These are phyloP conservation scores for Rosa persica DNA, from an alignment of 306 rosid species.

Conservation along the genomic window DNA sequence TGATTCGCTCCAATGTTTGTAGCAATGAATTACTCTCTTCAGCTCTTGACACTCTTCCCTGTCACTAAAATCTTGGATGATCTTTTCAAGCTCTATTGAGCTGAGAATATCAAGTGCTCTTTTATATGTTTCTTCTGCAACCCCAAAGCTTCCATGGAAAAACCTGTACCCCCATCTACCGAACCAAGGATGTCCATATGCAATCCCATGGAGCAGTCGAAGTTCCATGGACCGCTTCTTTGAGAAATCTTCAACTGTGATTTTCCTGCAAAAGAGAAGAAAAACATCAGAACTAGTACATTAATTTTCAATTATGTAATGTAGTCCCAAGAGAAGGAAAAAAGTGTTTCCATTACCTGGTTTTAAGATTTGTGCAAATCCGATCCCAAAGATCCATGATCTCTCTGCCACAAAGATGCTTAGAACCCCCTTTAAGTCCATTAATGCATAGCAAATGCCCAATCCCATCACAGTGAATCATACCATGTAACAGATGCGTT, in stretches of 20 bases:
- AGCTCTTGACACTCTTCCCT: slow-evolving; percentile 39
- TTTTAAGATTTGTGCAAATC: slow-evolving; percentile 57
- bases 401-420: slow-evolving; percentile 64
- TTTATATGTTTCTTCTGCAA: slow-evolving; percentile 47
- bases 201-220: slow-evolving; percentile 78
- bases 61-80: slow-evolving; percentile 36
- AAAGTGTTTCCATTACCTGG: slow-evolving; percentile 40
- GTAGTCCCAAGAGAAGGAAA: neutral
- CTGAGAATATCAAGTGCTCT: slow-evolving; percentile 59
- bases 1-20: slow-evolving; percentile 78
- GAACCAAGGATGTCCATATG: slow-evolving; percentile 90
- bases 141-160: slow-evolving; percentile 71
- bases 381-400: slow-evolving; percentile 90
- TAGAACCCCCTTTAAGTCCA: slow-evolving; percentile 82
- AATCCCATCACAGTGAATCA: slow-evolving; percentile 73
- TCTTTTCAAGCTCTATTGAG: slow-evolving; percentile 54
- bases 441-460: slow-evolving; percentile 81
- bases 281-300: slow-evolving; percentile 10
- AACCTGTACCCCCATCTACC: slow-evolving; percentile 88
- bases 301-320: neutral
- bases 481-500: slow-evolving; percentile 69
- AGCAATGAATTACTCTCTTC: slow-evolving; percentile 57
- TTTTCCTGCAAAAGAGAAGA: slow-evolving; percentile 48
- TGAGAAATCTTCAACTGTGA: slow-evolving; percentile 67
- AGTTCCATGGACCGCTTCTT: slow-evolving; percentile 79